Base-by-base conservation (phyloP, 2,329 filamentous ascomycete genomes). In the Trichoderma endophyticum region DNA sequence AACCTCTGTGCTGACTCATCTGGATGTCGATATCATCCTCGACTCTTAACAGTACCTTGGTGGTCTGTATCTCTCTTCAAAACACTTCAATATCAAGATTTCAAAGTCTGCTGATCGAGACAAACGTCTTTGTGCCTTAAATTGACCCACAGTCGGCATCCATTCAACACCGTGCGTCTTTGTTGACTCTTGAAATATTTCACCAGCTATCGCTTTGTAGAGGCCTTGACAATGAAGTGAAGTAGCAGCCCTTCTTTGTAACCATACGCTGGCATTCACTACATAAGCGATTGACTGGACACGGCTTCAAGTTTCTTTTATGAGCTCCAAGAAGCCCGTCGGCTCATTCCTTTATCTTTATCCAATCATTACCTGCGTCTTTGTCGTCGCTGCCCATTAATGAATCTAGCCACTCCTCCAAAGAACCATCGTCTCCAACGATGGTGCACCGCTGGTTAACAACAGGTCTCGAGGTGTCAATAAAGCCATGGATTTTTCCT, bases 1-100 rank as follows among this genome's bases (percentile, higher is more conserved):
- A 34, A 18, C n/a, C 12, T 36, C n/a, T 14, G 6, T 43, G 64
- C 65, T 68, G 65, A 68, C 65, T 68, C 65, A 68, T 68, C 65
- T 48, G 12, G 15, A 21, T 21, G 24, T 56, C 39, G 21, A 36
- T 15, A 15, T 24, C n/a, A 0, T 36, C 60, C 21, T 26, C 5
- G 28, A n/a, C 8, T 1, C n/a, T 61, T 15, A 0, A 1, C 36
- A 39, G 14, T 39, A 39, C 2, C 36, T 39, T 15, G 14, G 2
- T 21, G 18, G 18, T 34, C n/a, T 30, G 6, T 32, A 15, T 18
- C 15, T 18, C 8, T 32, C 5, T 9, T n/a, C 18, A n/a, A n/a
- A 8, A 18, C 56, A n/a, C 56, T 32, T 18, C n/a, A 18, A 2
- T 3, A 14, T 18, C 12, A 48, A 21, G 18, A 51, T 30, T 26